Percentiles rank a stretch among this genome's conserved stretches.
Conservation (phyloP, 202 grass and related monocot species). For the Brachypodium distachyon region DNA sequence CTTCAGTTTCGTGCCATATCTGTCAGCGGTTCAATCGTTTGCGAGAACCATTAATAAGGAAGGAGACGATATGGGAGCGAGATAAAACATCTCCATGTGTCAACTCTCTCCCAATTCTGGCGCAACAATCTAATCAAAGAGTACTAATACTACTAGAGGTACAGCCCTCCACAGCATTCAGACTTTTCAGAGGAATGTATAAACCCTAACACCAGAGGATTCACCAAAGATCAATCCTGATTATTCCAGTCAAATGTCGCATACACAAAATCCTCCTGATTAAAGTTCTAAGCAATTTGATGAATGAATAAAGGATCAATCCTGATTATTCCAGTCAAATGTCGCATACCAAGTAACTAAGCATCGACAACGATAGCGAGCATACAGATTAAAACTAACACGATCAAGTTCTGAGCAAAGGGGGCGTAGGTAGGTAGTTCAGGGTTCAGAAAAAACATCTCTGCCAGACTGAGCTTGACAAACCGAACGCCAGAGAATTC, state of each 20-base stretch:
- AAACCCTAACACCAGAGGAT: background rate
- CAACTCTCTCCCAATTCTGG: conserved; percentile 36
- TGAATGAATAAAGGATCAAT: background rate
- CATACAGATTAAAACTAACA: no score
- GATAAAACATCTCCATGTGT: conserved; percentile 13
- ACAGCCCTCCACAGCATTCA: background rate
- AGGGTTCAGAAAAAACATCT: background rate
- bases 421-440: no score
- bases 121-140: conserved; percentile 21
- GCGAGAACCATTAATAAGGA: conserved; percentile 1
- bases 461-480: background rate
- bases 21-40: conserved; percentile 89
- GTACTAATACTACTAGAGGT: background rate
- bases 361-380: no score
- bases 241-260: background rate
- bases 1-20: conserved; percentile 75
- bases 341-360: no score
- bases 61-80: background rate
- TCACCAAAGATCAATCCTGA: background rate
- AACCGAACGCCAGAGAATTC: no score
- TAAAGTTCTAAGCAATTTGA: conserved; percentile 13
- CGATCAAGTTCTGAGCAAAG: no score
- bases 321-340: background rate
- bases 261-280: background rate
- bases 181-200: no score